Base-by-base conservation (phyloP, 306 rosid genomes). In the Erythrophleum fordii region DNA sequence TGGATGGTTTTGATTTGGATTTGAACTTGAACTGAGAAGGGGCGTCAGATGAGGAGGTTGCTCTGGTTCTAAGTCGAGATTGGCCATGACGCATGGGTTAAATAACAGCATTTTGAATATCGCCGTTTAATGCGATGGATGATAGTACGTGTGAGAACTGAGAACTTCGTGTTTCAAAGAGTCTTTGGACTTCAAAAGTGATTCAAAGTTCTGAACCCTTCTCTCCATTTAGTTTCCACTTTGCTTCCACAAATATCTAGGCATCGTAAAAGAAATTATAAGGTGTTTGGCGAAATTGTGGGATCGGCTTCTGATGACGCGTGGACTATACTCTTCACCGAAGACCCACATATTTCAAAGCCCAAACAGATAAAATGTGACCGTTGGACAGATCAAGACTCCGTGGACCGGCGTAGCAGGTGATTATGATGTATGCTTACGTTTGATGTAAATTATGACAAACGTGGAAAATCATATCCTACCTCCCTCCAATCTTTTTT, bases 51-150 rank as follows among this genome's bases (percentile, higher is more conserved):
- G n/a, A 10, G 79, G 86, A 46, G 76, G 70, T 2, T 74, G 70
- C 69, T 79, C 83, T 77, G 86, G 28, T 41, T 48, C 67, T 2
- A 46, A 37, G 17, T 53, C 52, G 69, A 52, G 72, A 44, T 80
- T 82, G 26, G 80, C 88, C 90, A 86, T 88, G 67, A 74, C 26
- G 52, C 37, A 37, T 37, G 77, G 37, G 37, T 22, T 3, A 8
- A 52, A 23, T 52, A 20, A 18, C 31, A 2, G 14, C 48, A 2
- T 4, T 22, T 55, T 1, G 22, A 18, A 53, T 16, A 22, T 20
- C 49, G 11, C 49, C 17, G 49, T 20, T 39, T 8, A 18, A 34
- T 34, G 16, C 22, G 51, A 64, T 20, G 69, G n/a, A 64, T 31
- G 10, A 31, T 2, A 34, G n/a, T n/a, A n/a, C n/a, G n/a, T n/a